Evolutionary conservation across 768 basidiomycete species (phyloP).

Genomic region (Trametes cubensis): DNA sequence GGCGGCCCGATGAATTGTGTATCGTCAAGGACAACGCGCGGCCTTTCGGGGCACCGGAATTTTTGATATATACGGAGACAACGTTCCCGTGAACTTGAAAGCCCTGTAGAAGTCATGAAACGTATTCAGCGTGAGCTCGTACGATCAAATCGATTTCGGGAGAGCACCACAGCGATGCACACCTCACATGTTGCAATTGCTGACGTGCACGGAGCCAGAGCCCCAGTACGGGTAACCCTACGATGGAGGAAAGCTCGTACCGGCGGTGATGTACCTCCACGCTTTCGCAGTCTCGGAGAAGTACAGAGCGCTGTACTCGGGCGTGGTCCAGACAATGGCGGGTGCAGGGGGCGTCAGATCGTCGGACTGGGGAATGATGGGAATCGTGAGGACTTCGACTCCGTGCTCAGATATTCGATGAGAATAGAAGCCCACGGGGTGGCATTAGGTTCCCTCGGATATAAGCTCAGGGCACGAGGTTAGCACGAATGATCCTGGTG

Average conservation of each 20-base stretch:
- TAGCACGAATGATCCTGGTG: background rate
- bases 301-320: slow-evolving; percentile 15
- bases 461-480: background rate
- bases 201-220: slow-evolving; percentile 23
- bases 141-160: background rate
- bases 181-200: slow-evolving; percentile 28
- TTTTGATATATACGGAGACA: slow-evolving; percentile 28
- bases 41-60: slow-evolving; percentile 11
- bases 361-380: slow-evolving; percentile 20
- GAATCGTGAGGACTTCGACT: slow-evolving; percentile 24
- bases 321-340: slow-evolving; percentile 27
- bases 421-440: background rate
- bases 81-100: slow-evolving; percentile 31
- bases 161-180: background rate
- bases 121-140: background rate
- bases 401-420: too few relatives aligned
- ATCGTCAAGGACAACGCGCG: background rate
- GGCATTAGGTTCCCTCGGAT: background rate
- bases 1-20: slow-evolving; percentile 29
- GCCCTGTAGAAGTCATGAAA: slow-evolving; percentile 5
- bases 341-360: slow-evolving; percentile 27
- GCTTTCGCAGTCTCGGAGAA: slow-evolving; percentile 1
- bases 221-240: slow-evolving; percentile 18
- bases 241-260: slow-evolving; percentile 8
- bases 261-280: slow-evolving; percentile 22